Evolutionary conservation across 1,284 basidiomycete species (phyloP), one percentile per base, ranked within the genome.

Genomic region (Peniophora sp.): DNA sequence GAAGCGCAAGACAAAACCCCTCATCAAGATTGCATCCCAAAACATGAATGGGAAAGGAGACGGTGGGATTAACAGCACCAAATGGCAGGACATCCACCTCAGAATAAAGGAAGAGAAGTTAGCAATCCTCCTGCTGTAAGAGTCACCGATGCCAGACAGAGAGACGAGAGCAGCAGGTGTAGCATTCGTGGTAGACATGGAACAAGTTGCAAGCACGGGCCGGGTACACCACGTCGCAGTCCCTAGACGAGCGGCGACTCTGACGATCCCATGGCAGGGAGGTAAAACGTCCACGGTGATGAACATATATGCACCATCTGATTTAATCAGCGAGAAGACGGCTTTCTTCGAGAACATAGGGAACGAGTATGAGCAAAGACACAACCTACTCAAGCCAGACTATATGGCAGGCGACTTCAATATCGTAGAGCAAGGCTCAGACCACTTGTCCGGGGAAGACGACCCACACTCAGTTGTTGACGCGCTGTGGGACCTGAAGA

Each of bases 371-470:
- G 19, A 20, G n/a, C 22, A 32, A 2, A 45, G 50, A 0, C 12
- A 5, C 27, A 23, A 48, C 0, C 25, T 61, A 1, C 61, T 54
- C 0, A 48, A 46, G 22, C 67, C 66, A 0, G 63, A 70, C 38
- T 47, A 72, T 0, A 56, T 75, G 45, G 41, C 65, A 0, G 71
- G 73, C 0, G 72, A 75, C 52, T 72, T 71, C 45, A 77, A 75
- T 47, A 56, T 72, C 3, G 67, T 70, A 0, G 70, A 75, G 54
- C 65, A 70, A 1, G 20, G 54, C 0, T 57, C 70, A 0, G 71
- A 75, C 53, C 38, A 69, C 0, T 49, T 64, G 0, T 69, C 70
- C 8, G 20, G 41, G 2, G 52, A 59, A 3, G 6, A 14, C 1
- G 67, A 71, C 35, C 10, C 22, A 1, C n/a, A 27, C 3, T 35